phyloP scores from a whole-genome alignment of 768 basidiomycete species.

The Gyrodon lividus region DNA sequence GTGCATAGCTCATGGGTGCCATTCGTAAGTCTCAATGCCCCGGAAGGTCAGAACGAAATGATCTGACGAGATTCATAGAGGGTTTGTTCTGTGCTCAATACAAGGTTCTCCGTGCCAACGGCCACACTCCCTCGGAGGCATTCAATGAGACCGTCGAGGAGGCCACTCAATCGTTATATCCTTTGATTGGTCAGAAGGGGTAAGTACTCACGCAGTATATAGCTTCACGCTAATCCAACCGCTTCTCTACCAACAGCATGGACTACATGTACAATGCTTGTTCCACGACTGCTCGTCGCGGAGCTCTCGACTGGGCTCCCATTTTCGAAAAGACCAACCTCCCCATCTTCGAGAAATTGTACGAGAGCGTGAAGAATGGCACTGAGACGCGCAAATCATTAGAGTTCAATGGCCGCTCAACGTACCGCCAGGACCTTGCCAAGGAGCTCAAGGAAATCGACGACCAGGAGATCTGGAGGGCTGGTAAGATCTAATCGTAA shows the following conservation, averaged over 20 bases:
- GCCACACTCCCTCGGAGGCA: constrained; percentile 95
- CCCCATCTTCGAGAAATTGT: constrained; percentile 93
- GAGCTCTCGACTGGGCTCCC: constrained; percentile 99
- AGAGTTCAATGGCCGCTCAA: constrained; percentile 90
- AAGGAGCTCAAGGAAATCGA: constrained; percentile 93
- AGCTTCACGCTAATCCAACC: background rate
- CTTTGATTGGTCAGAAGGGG: constrained; percentile 94
- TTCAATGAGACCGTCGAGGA: constrained; percentile 99
- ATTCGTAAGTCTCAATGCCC: constrained; percentile 61
- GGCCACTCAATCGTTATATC: constrained; percentile 98
- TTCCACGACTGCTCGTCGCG: constrained; percentile 98
- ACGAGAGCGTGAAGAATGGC: constrained; percentile 91
- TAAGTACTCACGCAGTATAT: constrained; percentile 33
- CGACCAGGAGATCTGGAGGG: constrained; percentile 98
- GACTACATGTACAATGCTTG: constrained; percentile 99
- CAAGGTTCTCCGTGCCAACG: constrained; percentile 94
- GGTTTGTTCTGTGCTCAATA: constrained; percentile 99
- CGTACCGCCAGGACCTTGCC: constrained; percentile 91
- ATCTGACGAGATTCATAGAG: constrained; percentile 46
- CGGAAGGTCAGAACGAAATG: background rate
- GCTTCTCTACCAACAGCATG: constrained; percentile 55
- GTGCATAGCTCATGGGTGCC: constrained; percentile 84
- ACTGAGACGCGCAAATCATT: constrained; percentile 96
- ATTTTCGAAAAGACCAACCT: constrained; percentile 92
- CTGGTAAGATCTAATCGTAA: constrained; percentile 49